These are phyloP conservation scores for Aureobasidium sp. DNA, from an alignment of 2,329 filamentous ascomycete genomes.

Conservation along the genomic window DNA sequence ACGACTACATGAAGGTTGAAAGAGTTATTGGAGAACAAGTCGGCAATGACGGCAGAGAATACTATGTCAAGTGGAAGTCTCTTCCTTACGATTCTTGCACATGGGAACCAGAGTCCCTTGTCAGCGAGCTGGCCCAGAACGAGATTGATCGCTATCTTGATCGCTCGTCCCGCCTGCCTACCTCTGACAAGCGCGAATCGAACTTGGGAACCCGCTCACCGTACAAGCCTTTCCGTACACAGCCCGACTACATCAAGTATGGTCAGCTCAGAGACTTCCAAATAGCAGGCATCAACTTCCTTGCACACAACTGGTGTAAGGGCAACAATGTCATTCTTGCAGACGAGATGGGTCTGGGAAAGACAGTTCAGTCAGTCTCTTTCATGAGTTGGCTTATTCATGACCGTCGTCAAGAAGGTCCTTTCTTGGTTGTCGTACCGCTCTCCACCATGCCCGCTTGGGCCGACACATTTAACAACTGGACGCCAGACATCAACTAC, in stretches of 20 bases:
- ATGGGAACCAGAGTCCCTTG: conserved; percentile 73
- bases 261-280: conserved; percentile 90
- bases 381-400: conserved; percentile 97
- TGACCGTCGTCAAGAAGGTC: conserved; percentile 79
- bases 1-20: conserved; percentile 87
- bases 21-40: conserved; percentile 79
- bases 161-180: conserved; percentile 69
- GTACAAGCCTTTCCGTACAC: conserved; percentile 64
- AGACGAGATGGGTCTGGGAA: conserved; percentile 97
- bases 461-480: conserved; percentile 95
- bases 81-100: conserved; percentile 90
- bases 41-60: conserved; percentile 62
- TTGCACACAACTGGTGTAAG: conserved; percentile 92
- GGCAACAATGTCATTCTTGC: conserved; percentile 94
- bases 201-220: conserved; percentile 65
- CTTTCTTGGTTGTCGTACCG: conserved; percentile 94
- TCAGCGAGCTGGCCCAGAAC: conserved; percentile 71
- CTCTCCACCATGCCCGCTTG: conserved; percentile 95
- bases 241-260: conserved; percentile 75
- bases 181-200: conserved; percentile 69
- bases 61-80: conserved; percentile 83
- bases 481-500: conserved; percentile 94
- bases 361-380: conserved; percentile 94
- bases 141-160: conserved; percentile 90
- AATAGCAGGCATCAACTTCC: conserved; percentile 85